Base-by-base conservation (phyloP, 2,329 filamentous ascomycete species). In the Xylaria sp. region DNA sequence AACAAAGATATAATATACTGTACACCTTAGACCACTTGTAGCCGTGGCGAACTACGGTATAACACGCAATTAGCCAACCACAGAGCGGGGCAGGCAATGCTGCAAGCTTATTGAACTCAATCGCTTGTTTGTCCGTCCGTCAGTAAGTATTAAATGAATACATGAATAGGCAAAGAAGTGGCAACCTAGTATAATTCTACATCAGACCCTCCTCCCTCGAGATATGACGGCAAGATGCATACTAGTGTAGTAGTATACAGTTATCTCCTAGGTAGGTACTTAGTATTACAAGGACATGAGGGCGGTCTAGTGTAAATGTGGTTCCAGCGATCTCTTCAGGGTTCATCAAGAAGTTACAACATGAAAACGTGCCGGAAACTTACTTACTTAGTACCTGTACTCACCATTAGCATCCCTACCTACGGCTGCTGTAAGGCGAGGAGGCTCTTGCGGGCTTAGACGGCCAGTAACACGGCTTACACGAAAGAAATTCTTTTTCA, bases 381-480 rank as follows among this genome's bases (percentile, higher is more conserved):
- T n/a, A n/a, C n/a, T n/a, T n/a, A n/a, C n/a, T n/a, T n/a, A n/a
- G n/a, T n/a, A n/a, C n/a, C n/a, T n/a, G n/a, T n/a, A n/a, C n/a
- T n/a, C n/a, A n/a, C n/a, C n/a, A n/a, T n/a, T n/a, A n/a, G n/a
- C n/a, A n/a, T n/a, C n/a, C n/a, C n/a, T n/a, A n/a, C n/a, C n/a
- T n/a, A n/a, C n/a, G n/a, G n/a, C n/a, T n/a, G n/a, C n/a, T n/a
- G n/a, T 60, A 64, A 21, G 16, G 32, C 10, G 5, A 48, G 63
- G 62, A 61, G 66, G 66, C 66, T 69, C 66, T 68, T 58, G 27
- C n/a, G 25, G 16, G 59, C 50, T 42, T 48, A 51, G n/a, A n/a
- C n/a, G n/a, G n/a, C n/a, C n/a, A n/a, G n/a, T n/a, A n/a, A n/a
- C 54, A 44, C 50, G 2, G 18, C 16, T 18, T 18, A 44, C 40